A percentile compares a stretch with the other conserved stretches of the same genome.
Conservation (phyloP, 371 early-diverging fungal genomes). For the Vittaforma corneae region DNA sequence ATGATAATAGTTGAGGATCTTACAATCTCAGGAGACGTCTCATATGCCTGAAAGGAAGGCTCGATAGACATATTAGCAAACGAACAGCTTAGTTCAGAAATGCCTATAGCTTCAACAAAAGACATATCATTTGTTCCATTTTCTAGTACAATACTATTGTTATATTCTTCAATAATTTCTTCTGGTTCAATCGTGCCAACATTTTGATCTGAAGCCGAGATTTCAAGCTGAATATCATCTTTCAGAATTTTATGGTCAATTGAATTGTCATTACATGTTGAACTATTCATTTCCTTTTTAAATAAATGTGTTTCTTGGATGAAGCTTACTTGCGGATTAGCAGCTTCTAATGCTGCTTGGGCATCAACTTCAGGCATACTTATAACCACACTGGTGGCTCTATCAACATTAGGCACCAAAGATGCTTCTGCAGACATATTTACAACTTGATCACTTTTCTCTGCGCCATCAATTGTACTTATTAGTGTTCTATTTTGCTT, state of each 20-base stretch:
- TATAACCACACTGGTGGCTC: not conserved
- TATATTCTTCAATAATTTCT: not conserved
- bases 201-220: not conserved
- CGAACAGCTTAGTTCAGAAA: not conserved
- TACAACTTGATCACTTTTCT: not conserved
- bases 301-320: not conserved
- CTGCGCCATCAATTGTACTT: no score
- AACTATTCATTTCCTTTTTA: not conserved
- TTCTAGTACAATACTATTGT: not conserved
- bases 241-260: not conserved
- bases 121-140: no score
- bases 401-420: no score
- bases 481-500: no score
- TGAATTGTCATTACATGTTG: not conserved
- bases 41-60: no score
- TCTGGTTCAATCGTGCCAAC: not conserved
- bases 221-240: not conserved
- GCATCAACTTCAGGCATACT: not conserved
- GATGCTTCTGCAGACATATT: not conserved
- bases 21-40: no score
- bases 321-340: not conserved
- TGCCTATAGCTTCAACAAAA: not conserved
- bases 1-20: no score
- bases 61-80: constrained; percentile 1
- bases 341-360: not conserved